Percentiles rank a stretch among this genome's conserved stretches.
Conservation (phyloP, 2,329 filamentous ascomycete genomes). For the Teratosphaeria viscida region DNA sequence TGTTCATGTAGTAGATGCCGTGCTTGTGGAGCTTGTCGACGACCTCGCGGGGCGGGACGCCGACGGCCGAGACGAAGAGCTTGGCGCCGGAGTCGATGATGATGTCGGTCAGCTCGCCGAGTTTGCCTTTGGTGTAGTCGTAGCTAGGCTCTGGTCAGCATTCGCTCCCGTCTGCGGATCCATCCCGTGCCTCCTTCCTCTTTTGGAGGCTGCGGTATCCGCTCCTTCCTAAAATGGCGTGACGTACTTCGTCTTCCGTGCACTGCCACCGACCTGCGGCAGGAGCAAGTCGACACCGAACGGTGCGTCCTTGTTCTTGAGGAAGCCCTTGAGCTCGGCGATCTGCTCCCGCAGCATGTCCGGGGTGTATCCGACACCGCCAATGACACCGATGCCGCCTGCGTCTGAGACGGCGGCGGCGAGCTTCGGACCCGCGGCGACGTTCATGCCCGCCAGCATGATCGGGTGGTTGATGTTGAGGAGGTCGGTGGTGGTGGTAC, state of each 20-base stretch:
- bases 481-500: slow-evolving; percentile 86
- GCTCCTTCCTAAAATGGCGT: background rate
- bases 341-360: slow-evolving; percentile 96
- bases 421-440: slow-evolving; percentile 90
- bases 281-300: slow-evolving; percentile 92
- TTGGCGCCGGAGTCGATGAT: slow-evolving; percentile 85
- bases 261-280: slow-evolving; percentile 86
- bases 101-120: slow-evolving; percentile 79
- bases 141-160: slow-evolving; percentile 50
- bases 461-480: slow-evolving; percentile 97
- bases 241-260: slow-evolving; percentile 80
- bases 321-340: slow-evolving; percentile 78
- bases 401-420: slow-evolving; percentile 96
- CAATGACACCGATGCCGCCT: slow-evolving; percentile 90
- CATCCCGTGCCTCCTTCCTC: too few species aligned
- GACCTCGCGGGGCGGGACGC: slow-evolving; percentile 76
- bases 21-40: slow-evolving; percentile 82
- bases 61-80: slow-evolving; percentile 94
- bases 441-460: slow-evolving; percentile 97
- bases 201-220: background rate
- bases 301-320: slow-evolving; percentile 83
- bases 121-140: slow-evolving; percentile 99
- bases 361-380: slow-evolving; percentile 89
- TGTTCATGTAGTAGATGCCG: slow-evolving; percentile 98
- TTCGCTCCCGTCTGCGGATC: background rate